Conservation (phyloP, 148 eudicot species). For the Cornus florida region DNA sequence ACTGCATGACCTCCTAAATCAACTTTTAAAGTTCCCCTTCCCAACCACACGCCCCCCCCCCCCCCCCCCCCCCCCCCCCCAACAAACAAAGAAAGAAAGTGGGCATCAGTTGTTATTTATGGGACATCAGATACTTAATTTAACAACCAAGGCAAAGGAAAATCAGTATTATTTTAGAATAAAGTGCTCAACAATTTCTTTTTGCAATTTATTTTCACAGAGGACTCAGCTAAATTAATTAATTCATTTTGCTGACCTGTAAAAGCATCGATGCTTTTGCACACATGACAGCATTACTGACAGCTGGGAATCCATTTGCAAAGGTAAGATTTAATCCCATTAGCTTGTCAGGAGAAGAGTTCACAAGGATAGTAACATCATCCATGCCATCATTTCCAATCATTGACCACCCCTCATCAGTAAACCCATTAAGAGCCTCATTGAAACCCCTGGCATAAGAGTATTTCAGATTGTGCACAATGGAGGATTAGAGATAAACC, state of each 20-base stretch:
- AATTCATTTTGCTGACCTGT: constrained; percentile 41
- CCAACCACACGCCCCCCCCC: too few relatives aligned
- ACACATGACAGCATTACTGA: constrained; percentile 66
- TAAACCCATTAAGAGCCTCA: constrained; percentile 79
- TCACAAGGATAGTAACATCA: constrained; percentile 77
- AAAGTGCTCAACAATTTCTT: not conserved
- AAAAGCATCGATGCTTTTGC: constrained; percentile 91
- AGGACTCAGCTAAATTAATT: constrained; percentile 3
- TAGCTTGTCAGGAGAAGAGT: constrained; percentile 75
- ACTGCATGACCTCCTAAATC: not conserved
- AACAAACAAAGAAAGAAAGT: too few relatives aligned
- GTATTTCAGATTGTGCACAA: not conserved
- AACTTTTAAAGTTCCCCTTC: too few relatives aligned
- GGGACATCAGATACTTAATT: not conserved
- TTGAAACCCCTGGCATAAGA: constrained; percentile 61
- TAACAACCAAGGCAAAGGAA: not conserved
- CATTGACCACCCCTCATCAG: constrained; percentile 86
- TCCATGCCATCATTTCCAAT: constrained; percentile 78
- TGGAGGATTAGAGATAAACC: not conserved
- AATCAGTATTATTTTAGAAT: not conserved
- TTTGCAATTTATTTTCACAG: not conserved
- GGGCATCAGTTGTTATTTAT: not conserved
- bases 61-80: too few relatives aligned
- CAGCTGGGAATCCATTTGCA: constrained; percentile 69
- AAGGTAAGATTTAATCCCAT: constrained; percentile 69